Conservation (phyloP, 225 moss, liverwort and hornwort species). For the Polytrichum formosum region DNA sequence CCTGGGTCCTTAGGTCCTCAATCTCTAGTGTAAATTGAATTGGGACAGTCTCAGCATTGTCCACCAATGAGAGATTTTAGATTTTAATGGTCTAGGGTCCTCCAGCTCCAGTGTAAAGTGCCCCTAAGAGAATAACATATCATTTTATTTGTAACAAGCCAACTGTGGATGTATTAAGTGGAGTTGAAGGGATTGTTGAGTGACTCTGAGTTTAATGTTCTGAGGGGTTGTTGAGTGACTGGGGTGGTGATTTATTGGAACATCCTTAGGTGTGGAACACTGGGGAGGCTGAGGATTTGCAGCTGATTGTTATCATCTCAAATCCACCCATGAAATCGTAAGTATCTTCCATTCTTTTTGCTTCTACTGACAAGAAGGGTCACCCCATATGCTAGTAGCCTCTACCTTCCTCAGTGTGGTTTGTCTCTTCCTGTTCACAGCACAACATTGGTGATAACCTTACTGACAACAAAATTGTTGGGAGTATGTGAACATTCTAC, state of each 20-base stretch:
- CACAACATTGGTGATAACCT: background rate
- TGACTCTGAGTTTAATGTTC: background rate
- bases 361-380: background rate
- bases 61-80: no score
- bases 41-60: no score
- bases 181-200: no score
- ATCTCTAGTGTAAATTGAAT: no score
- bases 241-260: background rate
- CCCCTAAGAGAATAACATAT: no score
- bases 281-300: slow-evolving; percentile 41
- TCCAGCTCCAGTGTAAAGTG: no score
- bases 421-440: background rate
- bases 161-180: no score
- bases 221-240: background rate
- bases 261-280: slow-evolving; percentile 53
- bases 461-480: background rate
- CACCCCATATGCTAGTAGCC: no score
- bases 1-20: no score
- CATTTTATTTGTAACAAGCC: no score
- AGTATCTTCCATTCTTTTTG: slow-evolving; percentile 2
- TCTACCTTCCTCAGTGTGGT: no score
- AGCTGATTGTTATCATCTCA: slow-evolving; percentile 57
- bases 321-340: slow-evolving; percentile 61
- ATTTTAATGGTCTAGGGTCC: no score
- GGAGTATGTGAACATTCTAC: background rate